These are phyloP conservation scores for Diplocarpon mali DNA, from an alignment of 2,329 filamentous ascomycete species.

Conservation along the genomic window DNA sequence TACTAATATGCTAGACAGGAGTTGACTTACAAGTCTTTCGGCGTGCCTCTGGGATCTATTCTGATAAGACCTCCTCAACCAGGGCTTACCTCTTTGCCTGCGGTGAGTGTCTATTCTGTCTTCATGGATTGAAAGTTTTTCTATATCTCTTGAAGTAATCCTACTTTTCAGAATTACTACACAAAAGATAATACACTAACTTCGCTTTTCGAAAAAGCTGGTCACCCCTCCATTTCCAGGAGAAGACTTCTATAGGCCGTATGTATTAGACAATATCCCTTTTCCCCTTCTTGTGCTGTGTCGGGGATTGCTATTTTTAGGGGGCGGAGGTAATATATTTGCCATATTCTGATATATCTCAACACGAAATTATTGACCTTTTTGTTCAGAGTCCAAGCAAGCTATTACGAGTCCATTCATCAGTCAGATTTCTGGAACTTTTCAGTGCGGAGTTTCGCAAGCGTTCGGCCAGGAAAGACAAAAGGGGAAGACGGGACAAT, in stretches of 20 bases:
- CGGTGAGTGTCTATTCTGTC: background rate
- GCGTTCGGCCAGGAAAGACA: background rate
- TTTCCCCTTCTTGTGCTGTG: too few relatives aligned
- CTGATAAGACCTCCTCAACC: background rate
- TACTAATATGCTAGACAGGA: background rate
- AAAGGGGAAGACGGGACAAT: too few relatives aligned
- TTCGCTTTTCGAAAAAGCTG: too few relatives aligned
- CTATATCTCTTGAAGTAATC: too few relatives aligned
- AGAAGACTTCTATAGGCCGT: too few relatives aligned
- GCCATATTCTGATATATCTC: background rate
- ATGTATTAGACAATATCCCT: too few relatives aligned
- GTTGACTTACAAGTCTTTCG: background rate
- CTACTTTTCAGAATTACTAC: too few relatives aligned
- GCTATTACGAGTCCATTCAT: background rate
- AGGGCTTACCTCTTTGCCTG: background rate
- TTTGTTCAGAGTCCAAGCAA: background rate
- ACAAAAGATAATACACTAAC: too few relatives aligned
- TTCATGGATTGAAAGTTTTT: too few relatives aligned
- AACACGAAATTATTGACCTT: background rate
- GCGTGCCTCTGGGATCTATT: background rate
- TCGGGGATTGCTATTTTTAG: background rate
- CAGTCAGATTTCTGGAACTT: constrained; percentile 1
- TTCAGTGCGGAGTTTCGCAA: background rate
- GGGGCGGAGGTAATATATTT: background rate
- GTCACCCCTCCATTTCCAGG: too few relatives aligned